Base-by-base conservation (phyloP, 441 rosid species). In the Adansonia rubrostipa region DNA sequence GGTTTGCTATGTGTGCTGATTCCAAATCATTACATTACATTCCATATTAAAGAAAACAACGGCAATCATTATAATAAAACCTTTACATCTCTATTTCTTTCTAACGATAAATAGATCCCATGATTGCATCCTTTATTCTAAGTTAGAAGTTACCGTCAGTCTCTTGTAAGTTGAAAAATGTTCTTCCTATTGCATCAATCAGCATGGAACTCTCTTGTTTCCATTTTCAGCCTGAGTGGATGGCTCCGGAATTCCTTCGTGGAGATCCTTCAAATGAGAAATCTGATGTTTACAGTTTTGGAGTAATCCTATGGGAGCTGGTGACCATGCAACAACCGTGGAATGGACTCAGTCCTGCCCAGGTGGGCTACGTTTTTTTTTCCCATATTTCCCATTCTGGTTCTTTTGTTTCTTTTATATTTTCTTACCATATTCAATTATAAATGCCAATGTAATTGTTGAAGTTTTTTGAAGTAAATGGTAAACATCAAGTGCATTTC, bases 171-270 rank as follows among this genome's bases (percentile, higher is more conserved):
- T 36, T 15, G 80, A 53, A 73, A 69, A 42, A 0, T 82, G 74
- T 76, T 70, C 77, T 81, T 73, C 14, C 48, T 68, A 75, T 75
- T 83, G 81, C 84, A 81, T 84, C 79, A 61, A 78, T 83, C 84
- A 86, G 72, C 85, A 57, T 80, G 77, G 85, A 85, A 89, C 84
- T 79, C 83, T 81, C 47, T 84, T 78, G 69, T 80, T 80, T 92
- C 82, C 73, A 65, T 83, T 86, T 88, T 85, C 93, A 96, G 99
- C 99, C 98, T 3, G 99, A 96, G 88, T 96, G 99, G 99, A 94
- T 96, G 99, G 99, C 99, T 81, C 98, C 99, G 45, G 99, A 96
- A 79, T 94, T 96, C 78, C 97, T 96, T 73, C 91, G 99, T 9
- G 99, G 97, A 7, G 99, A 96, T 86, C 99, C 97, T 7, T 92